phyloP scores from a whole-genome alignment of 495 filamentous ascomycete species.

The Penicillium diatomitis region DNA sequence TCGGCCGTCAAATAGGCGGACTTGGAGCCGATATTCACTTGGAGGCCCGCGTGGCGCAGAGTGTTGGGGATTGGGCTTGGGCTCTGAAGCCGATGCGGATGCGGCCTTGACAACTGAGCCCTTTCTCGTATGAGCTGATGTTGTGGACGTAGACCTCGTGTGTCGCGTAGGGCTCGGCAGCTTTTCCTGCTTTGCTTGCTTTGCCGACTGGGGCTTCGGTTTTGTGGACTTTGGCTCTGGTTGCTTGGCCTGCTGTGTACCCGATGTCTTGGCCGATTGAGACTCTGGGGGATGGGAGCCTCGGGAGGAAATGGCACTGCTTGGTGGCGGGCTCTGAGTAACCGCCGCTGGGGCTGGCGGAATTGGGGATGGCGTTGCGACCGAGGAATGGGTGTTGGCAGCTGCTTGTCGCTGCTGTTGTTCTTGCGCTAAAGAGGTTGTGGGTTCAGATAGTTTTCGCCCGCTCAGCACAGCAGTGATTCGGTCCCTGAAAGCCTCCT shows the following conservation, averaged over 20 bases:
- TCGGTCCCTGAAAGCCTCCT: slow-evolving; percentile 47
- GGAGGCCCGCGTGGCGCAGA: slow-evolving; percentile 18
- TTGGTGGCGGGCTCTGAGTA: background rate
- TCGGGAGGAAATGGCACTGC: background rate
- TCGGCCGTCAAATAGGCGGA: slow-evolving; percentile 77
- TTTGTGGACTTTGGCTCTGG: background rate
- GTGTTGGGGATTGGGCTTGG: slow-evolving; percentile 7
- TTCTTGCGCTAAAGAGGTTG: background rate
- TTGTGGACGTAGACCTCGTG: no score
- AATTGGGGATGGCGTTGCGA: background rate
- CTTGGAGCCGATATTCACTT: slow-evolving; percentile 54
- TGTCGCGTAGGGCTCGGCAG: background rate
- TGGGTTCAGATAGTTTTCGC: background rate
- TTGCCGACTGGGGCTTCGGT: slow-evolving; percentile 2
- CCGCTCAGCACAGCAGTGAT: slow-evolving; percentile 30
- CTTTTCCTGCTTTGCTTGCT: slow-evolving; percentile 4
- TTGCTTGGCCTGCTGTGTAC: background rate
- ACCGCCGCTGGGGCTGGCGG: background rate
- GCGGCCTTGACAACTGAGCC: slow-evolving; percentile 7
- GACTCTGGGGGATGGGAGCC: background rate
- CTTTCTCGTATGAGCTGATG: background rate
- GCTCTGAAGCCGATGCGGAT: slow-evolving; percentile 2
- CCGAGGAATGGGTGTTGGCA: background rate
- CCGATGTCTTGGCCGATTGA: slow-evolving; percentile 2
- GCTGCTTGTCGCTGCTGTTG: slow-evolving; percentile 1